Conservation (phyloP, 2,329 filamentous ascomycete species). For the Trichoderma sp. region DNA sequence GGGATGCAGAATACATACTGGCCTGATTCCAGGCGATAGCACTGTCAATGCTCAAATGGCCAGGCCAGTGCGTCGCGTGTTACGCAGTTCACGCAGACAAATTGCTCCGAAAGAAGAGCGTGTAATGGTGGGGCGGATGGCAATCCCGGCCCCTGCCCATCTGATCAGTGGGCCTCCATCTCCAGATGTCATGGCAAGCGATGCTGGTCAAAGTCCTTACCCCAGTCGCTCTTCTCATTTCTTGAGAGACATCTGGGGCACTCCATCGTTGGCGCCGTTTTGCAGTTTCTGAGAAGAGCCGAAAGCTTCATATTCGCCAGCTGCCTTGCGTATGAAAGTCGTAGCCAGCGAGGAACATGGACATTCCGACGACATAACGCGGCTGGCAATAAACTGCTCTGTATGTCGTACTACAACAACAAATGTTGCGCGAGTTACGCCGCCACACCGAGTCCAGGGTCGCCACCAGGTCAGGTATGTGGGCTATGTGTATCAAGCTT, state of each 20-base stretch:
- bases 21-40: not conserved
- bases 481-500: slow-evolving; percentile 9
- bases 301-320: not conserved
- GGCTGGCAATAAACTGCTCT: not conserved
- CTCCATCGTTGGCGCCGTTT: not conserved
- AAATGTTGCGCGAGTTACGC: slow-evolving; percentile 1
- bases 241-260: not conserved
- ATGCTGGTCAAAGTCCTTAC: not conserved
- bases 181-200: slow-evolving; percentile 1
- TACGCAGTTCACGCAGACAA: not conserved
- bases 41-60: not conserved
- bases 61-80: not conserved
- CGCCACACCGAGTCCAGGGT: slow-evolving; percentile 4
- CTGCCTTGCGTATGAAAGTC: not conserved
- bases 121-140: slow-evolving; percentile 11
- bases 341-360: not conserved
- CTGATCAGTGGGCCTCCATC: slow-evolving; percentile 22
- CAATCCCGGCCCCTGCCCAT: slow-evolving; percentile 16
- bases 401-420: slow-evolving; percentile 4
- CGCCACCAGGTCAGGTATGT: slow-evolving; percentile 17
- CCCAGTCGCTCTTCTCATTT: not conserved
- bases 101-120: not conserved
- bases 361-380: slow-evolving; percentile 10
- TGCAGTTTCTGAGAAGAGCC: not conserved
- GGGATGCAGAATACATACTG: not conserved